These are phyloP conservation scores for Botrytis squamosa DNA, from an alignment of 2,329 filamentous ascomycete genomes.

Conservation along the genomic window DNA sequence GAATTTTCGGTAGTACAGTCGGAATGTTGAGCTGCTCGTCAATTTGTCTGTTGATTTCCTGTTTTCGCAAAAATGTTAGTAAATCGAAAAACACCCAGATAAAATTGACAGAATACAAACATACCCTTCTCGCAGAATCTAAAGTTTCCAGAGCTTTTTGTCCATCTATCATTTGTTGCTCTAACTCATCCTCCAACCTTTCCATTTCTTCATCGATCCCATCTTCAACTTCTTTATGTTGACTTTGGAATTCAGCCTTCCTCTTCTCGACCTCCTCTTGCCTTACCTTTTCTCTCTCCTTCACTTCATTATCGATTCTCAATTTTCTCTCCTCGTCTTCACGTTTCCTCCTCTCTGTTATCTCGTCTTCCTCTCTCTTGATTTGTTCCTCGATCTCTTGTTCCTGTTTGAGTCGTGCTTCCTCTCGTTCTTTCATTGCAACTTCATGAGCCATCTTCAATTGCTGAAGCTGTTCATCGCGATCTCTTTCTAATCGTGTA, in stretches of 20 bases:
- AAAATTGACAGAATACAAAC: background rate
- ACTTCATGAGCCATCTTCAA: constrained; percentile 29
- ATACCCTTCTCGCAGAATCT: constrained; percentile 34
- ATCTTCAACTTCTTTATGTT: constrained; percentile 26
- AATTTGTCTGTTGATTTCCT: constrained; percentile 36
- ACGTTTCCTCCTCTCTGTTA: constrained; percentile 26
- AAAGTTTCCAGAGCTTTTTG: constrained; percentile 30
- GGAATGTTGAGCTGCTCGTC: constrained; percentile 32
- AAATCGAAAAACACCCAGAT: background rate
- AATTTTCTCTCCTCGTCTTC: constrained; percentile 29
- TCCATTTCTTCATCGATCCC: constrained; percentile 33
- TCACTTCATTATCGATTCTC: constrained; percentile 20
- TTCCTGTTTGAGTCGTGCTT: constrained; percentile 25
- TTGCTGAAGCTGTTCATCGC: constrained; percentile 30
- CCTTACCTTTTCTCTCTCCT: constrained; percentile 24
- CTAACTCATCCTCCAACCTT: constrained; percentile 35
- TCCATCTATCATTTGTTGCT: constrained; percentile 31
- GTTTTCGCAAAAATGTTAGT: background rate
- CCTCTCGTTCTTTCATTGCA: constrained; percentile 22
- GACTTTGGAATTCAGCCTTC: constrained; percentile 26
- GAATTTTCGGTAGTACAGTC: constrained; percentile 31
- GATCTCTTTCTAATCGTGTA: constrained; percentile 28
- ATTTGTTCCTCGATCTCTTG: constrained; percentile 26
- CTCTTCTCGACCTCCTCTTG: constrained; percentile 30
- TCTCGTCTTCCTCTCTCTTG: constrained; percentile 27